phyloP scores from a whole-genome alignment of 306 rosid genomes.

The Glycine soja region DNA sequence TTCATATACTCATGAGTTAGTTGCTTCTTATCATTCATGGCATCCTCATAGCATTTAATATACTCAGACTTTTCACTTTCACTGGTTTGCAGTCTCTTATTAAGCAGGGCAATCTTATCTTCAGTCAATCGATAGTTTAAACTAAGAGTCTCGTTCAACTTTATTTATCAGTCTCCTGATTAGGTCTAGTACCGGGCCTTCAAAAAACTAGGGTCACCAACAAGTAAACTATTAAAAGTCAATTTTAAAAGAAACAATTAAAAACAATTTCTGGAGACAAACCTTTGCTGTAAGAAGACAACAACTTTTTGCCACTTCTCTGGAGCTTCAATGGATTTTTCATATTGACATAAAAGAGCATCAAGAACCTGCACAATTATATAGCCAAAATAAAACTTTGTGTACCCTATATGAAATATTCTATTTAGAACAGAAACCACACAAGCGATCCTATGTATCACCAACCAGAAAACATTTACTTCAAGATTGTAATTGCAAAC shows the following conservation, averaged over 20 bases:
- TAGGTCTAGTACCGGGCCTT: conserved; percentile 76
- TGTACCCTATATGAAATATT: too few relatives aligned
- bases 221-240: conserved; percentile 24
- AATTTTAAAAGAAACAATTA: neutral
- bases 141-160: conserved; percentile 67
- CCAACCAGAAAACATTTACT: too few relatives aligned
- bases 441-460: too few relatives aligned
- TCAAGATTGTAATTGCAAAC: too few relatives aligned
- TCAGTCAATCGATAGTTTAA: conserved; percentile 69
- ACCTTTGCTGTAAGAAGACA: conserved; percentile 75
- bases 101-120: conserved; percentile 67
- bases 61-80: conserved; percentile 75
- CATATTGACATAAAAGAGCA: conserved; percentile 75
- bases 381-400: too few relatives aligned
- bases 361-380: conserved; percentile 65
- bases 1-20: conserved; percentile 73
- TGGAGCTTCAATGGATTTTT: conserved; percentile 72
- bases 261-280: conserved; percentile 32
- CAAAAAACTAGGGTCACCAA: conserved; percentile 63
- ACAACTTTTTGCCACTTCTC: conserved; percentile 82
- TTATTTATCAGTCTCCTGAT: conserved; percentile 63
- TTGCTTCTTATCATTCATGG: conserved; percentile 70
- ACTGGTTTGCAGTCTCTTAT: conserved; percentile 71
- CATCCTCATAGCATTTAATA: conserved; percentile 76
- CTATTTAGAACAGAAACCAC: too few relatives aligned